phyloP scores from a whole-genome alignment of 2,329 filamentous ascomycete genomes.

The Penicillium frequentans region DNA sequence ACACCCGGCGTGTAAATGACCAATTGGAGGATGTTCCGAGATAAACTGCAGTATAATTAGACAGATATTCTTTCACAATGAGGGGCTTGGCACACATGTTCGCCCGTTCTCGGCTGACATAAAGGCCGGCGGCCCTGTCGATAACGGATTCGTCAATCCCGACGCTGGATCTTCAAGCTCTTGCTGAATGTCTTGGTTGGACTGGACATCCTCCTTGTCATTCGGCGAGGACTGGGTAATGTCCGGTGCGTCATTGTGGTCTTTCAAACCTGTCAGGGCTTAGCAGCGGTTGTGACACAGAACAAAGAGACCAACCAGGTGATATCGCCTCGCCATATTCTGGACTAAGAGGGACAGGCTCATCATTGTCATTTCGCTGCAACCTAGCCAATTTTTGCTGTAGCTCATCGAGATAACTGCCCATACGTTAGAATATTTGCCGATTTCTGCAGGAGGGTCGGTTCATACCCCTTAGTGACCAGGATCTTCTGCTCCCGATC shows the following conservation, averaged over 20 bases:
- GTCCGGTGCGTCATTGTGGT: slow-evolving; percentile 17
- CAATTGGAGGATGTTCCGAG: slow-evolving; percentile 25
- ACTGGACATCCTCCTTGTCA: slow-evolving; percentile 13
- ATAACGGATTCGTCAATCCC: slow-evolving; percentile 46
- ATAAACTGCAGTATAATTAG: slow-evolving; percentile 26
- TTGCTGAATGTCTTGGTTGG: background rate
- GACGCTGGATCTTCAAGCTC: slow-evolving; percentile 31
- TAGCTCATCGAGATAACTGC: slow-evolving; percentile 40
- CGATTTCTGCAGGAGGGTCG: background rate
- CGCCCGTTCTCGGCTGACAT: slow-evolving; percentile 44
- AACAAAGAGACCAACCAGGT: slow-evolving; percentile 4
- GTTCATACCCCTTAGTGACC: slow-evolving; percentile 47
- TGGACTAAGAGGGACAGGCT: slow-evolving; percentile 19
- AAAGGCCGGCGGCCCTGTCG: slow-evolving; percentile 43
- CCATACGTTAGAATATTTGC: slow-evolving; percentile 1
- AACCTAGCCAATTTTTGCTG: slow-evolving; percentile 30
- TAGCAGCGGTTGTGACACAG: background rate
- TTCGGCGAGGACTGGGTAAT: slow-evolving; percentile 14
- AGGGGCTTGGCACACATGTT: slow-evolving; percentile 38
- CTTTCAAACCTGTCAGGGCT: slow-evolving; percentile 16
- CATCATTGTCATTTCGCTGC: slow-evolving; percentile 15
- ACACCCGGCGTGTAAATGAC: slow-evolving; percentile 23
- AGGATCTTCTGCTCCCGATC: slow-evolving; percentile 52
- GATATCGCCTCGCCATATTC: slow-evolving; percentile 14
- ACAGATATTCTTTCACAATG: background rate